These are phyloP conservation scores for Thelonectria discophora DNA, from an alignment of 2,329 filamentous ascomycete species.

Conservation along the genomic window DNA sequence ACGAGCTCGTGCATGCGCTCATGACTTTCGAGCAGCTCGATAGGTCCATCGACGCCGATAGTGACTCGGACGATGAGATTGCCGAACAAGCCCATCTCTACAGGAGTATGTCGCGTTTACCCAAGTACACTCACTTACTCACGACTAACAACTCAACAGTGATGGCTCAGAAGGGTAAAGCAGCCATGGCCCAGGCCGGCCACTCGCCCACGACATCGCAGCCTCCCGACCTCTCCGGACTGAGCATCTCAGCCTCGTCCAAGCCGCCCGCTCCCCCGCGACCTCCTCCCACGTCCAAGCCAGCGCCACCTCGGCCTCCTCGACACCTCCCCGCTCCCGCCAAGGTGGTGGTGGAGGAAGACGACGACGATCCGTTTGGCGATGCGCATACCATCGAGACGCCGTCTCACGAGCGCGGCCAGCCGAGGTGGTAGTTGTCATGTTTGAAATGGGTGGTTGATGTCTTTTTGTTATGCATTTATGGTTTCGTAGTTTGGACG, in stretches of 20 bases:
- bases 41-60: conserved; percentile 79
- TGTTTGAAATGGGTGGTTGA: background rate
- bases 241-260: conserved; percentile 54
- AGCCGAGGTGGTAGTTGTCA: conserved; percentile 45
- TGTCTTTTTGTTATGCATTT: background rate
- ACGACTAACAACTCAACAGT: conserved; percentile 51
- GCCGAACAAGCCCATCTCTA: conserved; percentile 74
- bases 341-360: conserved; percentile 64
- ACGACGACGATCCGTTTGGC: conserved; percentile 88
- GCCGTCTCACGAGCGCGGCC: conserved; percentile 42
- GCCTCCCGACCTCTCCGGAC: conserved; percentile 54
- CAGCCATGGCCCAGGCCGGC: conserved; percentile 50
- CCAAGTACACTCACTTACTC: conserved; percentile 21
- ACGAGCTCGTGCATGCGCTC: conserved; percentile 90
- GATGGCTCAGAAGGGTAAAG: conserved; percentile 62
- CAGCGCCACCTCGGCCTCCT: conserved; percentile 33
- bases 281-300: conserved; percentile 41
- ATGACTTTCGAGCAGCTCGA: conserved; percentile 97
- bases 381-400: conserved; percentile 75
- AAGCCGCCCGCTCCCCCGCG: conserved; percentile 57
- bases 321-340: conserved; percentile 20
- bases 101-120: conserved; percentile 57
- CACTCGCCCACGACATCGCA: conserved; percentile 52
- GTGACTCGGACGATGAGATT: conserved; percentile 73
- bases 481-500: background rate